Percentiles rank a stretch among this genome's conserved stretches.
Conservation (phyloP, 352 stramenopile genomes). For the Phytophthora tubulina region DNA sequence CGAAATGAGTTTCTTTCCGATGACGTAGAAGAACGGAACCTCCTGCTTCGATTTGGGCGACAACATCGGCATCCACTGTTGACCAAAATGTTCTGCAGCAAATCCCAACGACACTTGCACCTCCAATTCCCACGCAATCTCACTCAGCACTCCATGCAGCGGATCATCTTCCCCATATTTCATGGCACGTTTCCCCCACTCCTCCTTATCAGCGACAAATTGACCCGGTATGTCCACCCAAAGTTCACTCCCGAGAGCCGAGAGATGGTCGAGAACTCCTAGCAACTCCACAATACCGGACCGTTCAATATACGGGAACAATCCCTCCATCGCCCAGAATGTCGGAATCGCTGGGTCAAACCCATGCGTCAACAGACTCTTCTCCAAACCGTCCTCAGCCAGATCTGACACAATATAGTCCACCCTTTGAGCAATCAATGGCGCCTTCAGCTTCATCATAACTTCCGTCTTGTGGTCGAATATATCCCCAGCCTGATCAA, state of each 20-base stretch:
- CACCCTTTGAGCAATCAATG: neutral
- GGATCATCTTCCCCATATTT: constrained; percentile 54
- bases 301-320: constrained; percentile 42
- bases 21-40: neutral
- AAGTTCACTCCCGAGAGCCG: constrained; percentile 40
- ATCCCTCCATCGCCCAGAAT: constrained; percentile 29
- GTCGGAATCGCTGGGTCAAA: constrained; percentile 41
- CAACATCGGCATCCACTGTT: constrained; percentile 35
- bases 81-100: constrained; percentile 36
- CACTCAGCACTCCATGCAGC: constrained; percentile 40
- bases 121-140: constrained; percentile 30
- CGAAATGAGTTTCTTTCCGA: neutral
- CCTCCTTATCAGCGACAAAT: constrained; percentile 9
- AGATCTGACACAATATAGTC: constrained; percentile 45
- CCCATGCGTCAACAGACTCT: constrained; percentile 28
- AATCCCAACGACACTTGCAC: constrained; percentile 26
- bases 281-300: constrained; percentile 44
- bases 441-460: neutral
- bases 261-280: constrained; percentile 47
- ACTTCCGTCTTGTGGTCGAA: neutral
- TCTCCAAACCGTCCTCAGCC: constrained; percentile 34
- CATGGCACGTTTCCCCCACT: constrained; percentile 19
- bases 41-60: constrained; percentile 4
- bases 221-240: constrained; percentile 48
- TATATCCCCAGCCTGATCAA: neutral